Percentiles rank a stretch among this genome's conserved stretches.
These are phyloP conservation scores for Turritis glabra DNA, from an alignment of 345 rosid genomes.

Conservation along the genomic window DNA sequence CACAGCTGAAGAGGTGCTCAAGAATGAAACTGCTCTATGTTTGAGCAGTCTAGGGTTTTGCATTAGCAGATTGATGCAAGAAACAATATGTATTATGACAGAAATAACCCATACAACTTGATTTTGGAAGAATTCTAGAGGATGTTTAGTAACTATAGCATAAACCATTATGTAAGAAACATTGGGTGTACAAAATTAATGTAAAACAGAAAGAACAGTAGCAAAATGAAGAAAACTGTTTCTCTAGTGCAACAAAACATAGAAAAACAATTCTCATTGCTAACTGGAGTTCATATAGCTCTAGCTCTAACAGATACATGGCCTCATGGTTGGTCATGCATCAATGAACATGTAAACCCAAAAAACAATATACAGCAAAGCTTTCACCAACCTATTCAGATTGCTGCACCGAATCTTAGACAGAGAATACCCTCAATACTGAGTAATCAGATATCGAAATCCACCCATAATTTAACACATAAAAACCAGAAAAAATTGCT, in stretches of 20 bases:
- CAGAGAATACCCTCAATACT: not conserved
- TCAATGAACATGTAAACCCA: not conserved
- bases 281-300: not conserved
- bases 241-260: not conserved
- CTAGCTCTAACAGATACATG: no score
- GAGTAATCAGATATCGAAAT: not conserved
- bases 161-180: constrained; percentile 19
- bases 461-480: no score
- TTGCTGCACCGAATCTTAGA: not conserved
- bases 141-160: not conserved
- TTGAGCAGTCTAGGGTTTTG: constrained; percentile 57
- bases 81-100: constrained; percentile 51
- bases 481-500: not conserved
- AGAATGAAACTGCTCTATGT: constrained; percentile 45
- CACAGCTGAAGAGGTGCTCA: constrained; percentile 44
- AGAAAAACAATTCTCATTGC: not conserved
- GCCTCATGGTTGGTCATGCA: not conserved
- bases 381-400: not conserved
- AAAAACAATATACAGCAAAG: not conserved
- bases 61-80: constrained; percentile 53
- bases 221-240: constrained; percentile 1
- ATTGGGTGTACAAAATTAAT: constrained; percentile 11
- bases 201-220: constrained; percentile 1
- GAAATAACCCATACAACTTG: constrained; percentile 45
- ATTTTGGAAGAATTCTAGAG: constrained; percentile 35